A percentile compares a stretch with the other conserved stretches of the same genome.
phyloP scores from a whole-genome alignment of 805 yeast genomes.

The Monosporozyma unispora region DNA sequence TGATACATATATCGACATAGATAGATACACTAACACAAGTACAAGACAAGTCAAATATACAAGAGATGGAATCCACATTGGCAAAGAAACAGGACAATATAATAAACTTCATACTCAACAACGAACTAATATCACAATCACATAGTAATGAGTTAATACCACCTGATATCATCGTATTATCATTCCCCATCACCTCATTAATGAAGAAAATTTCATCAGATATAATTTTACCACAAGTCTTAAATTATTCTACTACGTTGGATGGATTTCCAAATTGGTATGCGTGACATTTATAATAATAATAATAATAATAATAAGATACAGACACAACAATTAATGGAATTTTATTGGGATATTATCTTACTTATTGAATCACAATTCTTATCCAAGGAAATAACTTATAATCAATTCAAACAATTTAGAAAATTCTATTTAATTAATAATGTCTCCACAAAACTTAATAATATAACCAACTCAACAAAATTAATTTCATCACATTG shows the following conservation, averaged over 20 bases:
- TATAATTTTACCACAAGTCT: conserved; percentile 4
- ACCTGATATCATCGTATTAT: conserved; percentile 7
- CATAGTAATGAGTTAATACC: neutral
- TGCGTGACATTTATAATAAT: conserved; percentile 25
- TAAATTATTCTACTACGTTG: conserved; percentile 13
- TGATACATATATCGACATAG: neutral
- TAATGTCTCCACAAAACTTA: neutral
- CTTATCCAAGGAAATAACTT: conserved; percentile 2
- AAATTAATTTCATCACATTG: conserved; percentile 7
- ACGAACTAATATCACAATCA: neutral
- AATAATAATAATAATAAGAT: no score
- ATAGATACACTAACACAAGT: neutral
- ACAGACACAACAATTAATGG: conserved; percentile 8
- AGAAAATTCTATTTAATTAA: conserved; percentile 4
- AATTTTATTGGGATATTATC: conserved; percentile 28
- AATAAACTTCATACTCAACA: neutral
- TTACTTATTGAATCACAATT: conserved; percentile 23
- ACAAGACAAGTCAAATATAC: neutral
- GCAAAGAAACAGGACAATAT: neutral
- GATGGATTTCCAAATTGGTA: conserved; percentile 25
- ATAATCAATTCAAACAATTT: conserved; percentile 3
- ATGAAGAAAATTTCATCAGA: conserved; percentile 12
- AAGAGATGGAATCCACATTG: conserved; percentile 1
- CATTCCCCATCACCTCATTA: conserved; percentile 17
- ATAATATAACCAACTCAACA: no score